Base-by-base conservation (phyloP, 805 yeast species). In the Candida ulmi region DNA sequence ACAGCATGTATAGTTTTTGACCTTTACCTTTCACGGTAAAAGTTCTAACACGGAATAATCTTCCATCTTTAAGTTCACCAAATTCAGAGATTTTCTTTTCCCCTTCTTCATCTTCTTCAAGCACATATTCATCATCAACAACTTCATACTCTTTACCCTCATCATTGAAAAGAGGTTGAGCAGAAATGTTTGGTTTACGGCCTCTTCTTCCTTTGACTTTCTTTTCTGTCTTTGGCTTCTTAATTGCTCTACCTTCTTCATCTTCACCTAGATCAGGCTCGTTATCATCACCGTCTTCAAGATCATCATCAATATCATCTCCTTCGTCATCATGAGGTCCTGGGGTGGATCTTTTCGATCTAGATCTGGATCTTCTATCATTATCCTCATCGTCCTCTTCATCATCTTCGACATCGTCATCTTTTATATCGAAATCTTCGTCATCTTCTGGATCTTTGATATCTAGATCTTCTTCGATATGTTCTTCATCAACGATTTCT, bases 51-150 rank as follows among this genome's bases (percentile, higher is more conserved):
- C 90, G 71, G 65, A 75, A 91, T 52, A 77, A 76, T 47, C 97
- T 74, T 15, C 78, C 90, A 4, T 84, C 95, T 33, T 61, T 57
- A 43, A 91, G 66, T 35, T 71, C 69, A 23, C 98, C 98, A 43
- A 71, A 56, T 30, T 58, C 68, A 48, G 77, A 79, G 29, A 91
- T 76, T 58, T 91, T 91, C 8, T 60, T 69, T 43, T 82, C 85
- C 36, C 97, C 98, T 41, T 76, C 77, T 8, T 78, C 75, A 60
- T 91, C 97, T 46, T 74, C 82, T 2, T 83, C 83, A 13, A 88
- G 69, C 8, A 74, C 78, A 33, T 82, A 80, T 66, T 91, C 97
- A 56, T 88, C 96, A 54, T 82, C 74, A 17, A 66, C 67, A 6
- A 90, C 71, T 23, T 71, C 69, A 38, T 78, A 65, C 13, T 83